Evolutionary conservation across 257 asterid species (phyloP), one percentile per base, ranked within the genome.

Genomic region (Nicotiana sylvestris): DNA sequence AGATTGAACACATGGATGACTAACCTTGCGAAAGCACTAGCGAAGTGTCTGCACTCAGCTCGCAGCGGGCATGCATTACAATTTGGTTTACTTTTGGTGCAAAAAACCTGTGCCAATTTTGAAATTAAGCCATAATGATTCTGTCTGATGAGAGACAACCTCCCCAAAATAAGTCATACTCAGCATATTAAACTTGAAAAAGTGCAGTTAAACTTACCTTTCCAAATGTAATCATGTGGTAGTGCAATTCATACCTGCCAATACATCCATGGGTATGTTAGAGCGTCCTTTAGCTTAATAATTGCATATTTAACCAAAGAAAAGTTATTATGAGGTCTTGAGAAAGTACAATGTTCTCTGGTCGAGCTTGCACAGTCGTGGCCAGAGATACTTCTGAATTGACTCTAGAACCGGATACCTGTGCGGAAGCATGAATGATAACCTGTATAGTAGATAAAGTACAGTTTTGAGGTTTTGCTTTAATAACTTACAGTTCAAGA

Each of bases 151-250:
- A 76, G 65, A 62, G 65, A 51, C 25, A 51, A 51, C 80, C 37
- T 76, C 80, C 65, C 17, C 25, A 74, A 74, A 72, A 49, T 21
- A 64, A 82, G 65, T 81, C 46, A 43, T 65, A 43, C 51, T 62
- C 80, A 27, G 62, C 62, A 25, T 35, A 51, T 51, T 27, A 21
- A 76, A 76, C 64, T 76, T 51, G 65, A 51, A 51, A 43, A 27
- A 29, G 65, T 13, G 7, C 46, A 79, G 67, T 35, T 65, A 78
- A 84, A 58, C 29, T 66, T 88, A 95, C 99, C 98, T 96, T 96
- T 81, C 99, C 99, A 83, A 96, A 96, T 78, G 99, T 96, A 74
- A 96, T 96, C 99, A 96, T 91, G 86, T 96, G 99, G 85, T 96
- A 94, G 87, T 96, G 99, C 78, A 96, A 92, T 87, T 96, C 99